Evolutionary conservation across 495 filamentous ascomycete genomes (phyloP).

Genomic region (Tuber magnatum): DNA sequence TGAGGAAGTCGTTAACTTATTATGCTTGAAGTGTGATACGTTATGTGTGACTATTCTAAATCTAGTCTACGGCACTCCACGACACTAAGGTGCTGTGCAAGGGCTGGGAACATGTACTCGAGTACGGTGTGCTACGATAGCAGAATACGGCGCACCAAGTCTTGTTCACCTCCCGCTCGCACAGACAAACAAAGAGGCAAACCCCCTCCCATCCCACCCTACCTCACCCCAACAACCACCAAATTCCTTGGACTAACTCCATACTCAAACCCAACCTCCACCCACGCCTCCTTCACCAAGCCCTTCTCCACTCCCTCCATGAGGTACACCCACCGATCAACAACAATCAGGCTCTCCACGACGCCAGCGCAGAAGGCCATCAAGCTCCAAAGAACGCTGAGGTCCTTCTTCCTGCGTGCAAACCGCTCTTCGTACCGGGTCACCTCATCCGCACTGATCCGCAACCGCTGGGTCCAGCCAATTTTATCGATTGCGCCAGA

Average conservation of each 20-base stretch:
- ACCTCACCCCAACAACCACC: slow-evolving; percentile 84
- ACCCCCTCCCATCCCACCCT: slow-evolving; percentile 22
- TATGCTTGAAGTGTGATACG: background rate
- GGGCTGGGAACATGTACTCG: background rate
- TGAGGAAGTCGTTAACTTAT: background rate
- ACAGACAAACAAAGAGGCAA: background rate
- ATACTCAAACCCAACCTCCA: slow-evolving; percentile 89
- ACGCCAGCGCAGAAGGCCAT: slow-evolving; percentile 92
- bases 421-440: slow-evolving; percentile 59
- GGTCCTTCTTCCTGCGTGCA: slow-evolving; percentile 62
- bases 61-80: background rate
- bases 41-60: background rate
- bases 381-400: slow-evolving; percentile 80
- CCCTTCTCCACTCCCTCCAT: slow-evolving; percentile 49
- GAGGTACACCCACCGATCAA: slow-evolving; percentile 86
- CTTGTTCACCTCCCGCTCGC: background rate
- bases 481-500: slow-evolving; percentile 72
- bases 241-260: slow-evolving; percentile 79
- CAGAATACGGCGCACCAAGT: background rate
- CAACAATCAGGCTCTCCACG: slow-evolving; percentile 80
- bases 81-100: background rate
- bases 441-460: slow-evolving; percentile 56
- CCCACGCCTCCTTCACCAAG: slow-evolving; percentile 66
- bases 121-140: background rate
- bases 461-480: slow-evolving; percentile 50